Conservation (phyloP, 345 rosid genomes). For the Euphorbia peplus region DNA sequence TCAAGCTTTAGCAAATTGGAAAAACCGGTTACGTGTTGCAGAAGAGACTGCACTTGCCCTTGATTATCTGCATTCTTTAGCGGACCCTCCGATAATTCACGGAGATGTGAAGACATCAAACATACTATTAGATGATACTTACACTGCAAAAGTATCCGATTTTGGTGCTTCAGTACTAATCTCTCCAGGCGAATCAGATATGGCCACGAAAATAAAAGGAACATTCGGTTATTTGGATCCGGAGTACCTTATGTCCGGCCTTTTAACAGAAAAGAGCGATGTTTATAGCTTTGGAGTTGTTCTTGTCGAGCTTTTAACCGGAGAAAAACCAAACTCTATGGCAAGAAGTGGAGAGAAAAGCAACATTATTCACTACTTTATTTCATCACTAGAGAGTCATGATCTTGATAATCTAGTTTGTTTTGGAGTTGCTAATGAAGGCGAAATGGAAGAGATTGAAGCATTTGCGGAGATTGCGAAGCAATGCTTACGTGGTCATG, state of each 20-base stretch:
- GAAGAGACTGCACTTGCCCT: slow-evolving; percentile 32
- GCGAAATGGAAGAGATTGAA: slow-evolving; percentile 23
- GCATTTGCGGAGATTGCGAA: slow-evolving; percentile 15
- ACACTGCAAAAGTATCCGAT: slow-evolving; percentile 32
- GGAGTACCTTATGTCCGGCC: slow-evolving; percentile 26
- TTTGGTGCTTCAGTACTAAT: slow-evolving; percentile 35
- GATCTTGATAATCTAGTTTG: background rate
- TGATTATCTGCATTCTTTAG: slow-evolving; percentile 33
- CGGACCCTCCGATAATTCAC: slow-evolving; percentile 37
- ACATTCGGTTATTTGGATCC: slow-evolving; percentile 39
- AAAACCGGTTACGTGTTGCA: slow-evolving; percentile 19
- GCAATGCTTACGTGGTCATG: slow-evolving; percentile 10
- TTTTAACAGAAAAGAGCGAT: slow-evolving; percentile 29
- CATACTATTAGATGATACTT: slow-evolving; percentile 31
- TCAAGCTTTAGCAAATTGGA: slow-evolving; percentile 14
- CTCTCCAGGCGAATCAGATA: slow-evolving; percentile 7
- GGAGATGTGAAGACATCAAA: slow-evolving; percentile 34
- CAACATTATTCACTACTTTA: slow-evolving; percentile 21
- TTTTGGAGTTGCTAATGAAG: background rate
- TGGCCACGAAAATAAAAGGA: slow-evolving; percentile 21
- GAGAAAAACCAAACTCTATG: slow-evolving; percentile 20
- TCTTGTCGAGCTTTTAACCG: slow-evolving; percentile 33
- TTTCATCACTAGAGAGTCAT: slow-evolving; percentile 5
- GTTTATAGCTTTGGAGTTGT: slow-evolving; percentile 38
- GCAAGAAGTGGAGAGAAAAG: background rate